Evolutionary conservation across 352 stramenopile genomes (phyloP).

Genomic region (Phytopythium kandeliae): DNA sequence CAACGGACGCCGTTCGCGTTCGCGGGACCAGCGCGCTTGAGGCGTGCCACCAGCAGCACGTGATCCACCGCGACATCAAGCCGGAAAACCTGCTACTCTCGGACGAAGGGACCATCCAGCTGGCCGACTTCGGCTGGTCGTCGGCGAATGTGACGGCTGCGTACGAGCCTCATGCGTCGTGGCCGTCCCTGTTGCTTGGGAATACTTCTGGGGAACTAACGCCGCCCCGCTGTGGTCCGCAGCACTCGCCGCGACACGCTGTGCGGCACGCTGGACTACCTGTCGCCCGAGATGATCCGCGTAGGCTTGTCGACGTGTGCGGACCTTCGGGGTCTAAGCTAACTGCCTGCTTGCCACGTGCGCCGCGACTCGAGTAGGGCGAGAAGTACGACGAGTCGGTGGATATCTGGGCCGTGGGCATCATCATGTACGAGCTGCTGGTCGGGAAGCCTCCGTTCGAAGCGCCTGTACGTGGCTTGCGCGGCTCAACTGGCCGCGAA

Average conservation of each 20-base stretch:
- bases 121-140: conserved; percentile 99
- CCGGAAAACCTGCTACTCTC: conserved; percentile 92
- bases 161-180: conserved; percentile 42
- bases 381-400: conserved; percentile 97
- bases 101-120: conserved; percentile 92
- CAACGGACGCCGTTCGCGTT: no score
- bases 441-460: conserved; percentile 97
- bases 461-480: conserved; percentile 47
- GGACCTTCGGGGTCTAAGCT: no score
- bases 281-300: conserved; percentile 99
- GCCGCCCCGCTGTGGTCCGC: not conserved
- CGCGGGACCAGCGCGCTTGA: conserved; percentile 53
- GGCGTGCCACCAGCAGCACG: conserved; percentile 71
- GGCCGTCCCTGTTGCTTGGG: not conserved
- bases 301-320: conserved; percentile 20
- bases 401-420: conserved; percentile 99
- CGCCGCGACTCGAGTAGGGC: conserved; percentile 29
- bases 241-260: conserved; percentile 94
- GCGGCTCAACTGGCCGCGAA: not conserved
- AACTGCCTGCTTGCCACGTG: no score
- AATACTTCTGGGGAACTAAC: not conserved
- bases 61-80: conserved; percentile 95
- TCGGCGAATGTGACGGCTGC: conserved; percentile 74
- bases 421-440: conserved; percentile 98
- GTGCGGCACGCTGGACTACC: conserved; percentile 98